Conservation (phyloP, 2,329 filamentous ascomycete genomes). For the Knoxdaviesia capensis region DNA sequence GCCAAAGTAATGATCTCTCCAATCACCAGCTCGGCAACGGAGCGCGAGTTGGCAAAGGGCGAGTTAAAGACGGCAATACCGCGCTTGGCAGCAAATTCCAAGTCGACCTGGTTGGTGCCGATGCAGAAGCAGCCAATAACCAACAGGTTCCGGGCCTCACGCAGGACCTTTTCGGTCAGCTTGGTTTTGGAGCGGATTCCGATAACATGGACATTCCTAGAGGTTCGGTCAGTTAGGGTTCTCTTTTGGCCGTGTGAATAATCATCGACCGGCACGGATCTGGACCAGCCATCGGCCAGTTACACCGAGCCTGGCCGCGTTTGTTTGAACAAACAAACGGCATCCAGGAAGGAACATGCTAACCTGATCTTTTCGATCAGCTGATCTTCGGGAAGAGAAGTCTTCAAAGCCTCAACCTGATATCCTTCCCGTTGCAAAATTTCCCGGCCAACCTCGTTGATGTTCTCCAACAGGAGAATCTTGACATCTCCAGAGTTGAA, state of each 20-base stretch:
- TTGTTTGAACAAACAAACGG: conserved; percentile 3
- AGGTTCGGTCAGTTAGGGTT: neutral
- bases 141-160: conserved; percentile 80
- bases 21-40: conserved; percentile 90
- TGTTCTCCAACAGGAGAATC: conserved; percentile 86
- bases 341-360: conserved; percentile 11
- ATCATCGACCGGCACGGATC: neutral
- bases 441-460: conserved; percentile 75
- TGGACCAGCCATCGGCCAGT: conserved; percentile 2
- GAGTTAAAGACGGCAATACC: conserved; percentile 98
- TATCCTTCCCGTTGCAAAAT: conserved; percentile 77
- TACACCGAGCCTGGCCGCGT: neutral
- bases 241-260: neutral
- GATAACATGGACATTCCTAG: conserved; percentile 84
- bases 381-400: conserved; percentile 75
- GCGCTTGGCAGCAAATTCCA: conserved; percentile 60
- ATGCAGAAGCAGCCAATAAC: conserved; percentile 98
- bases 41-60: conserved; percentile 93
- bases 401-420: conserved; percentile 83
- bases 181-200: conserved; percentile 97
- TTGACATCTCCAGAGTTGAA: conserved; percentile 95
- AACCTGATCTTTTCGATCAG: conserved; percentile 93
- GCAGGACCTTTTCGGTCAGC: conserved; percentile 66
- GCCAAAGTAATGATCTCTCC: conserved; percentile 82
- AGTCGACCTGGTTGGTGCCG: conserved; percentile 86